Conservation (phyloP, 164 flowering plant genomes). For the grape (Vitis vinifera) region DNA sequence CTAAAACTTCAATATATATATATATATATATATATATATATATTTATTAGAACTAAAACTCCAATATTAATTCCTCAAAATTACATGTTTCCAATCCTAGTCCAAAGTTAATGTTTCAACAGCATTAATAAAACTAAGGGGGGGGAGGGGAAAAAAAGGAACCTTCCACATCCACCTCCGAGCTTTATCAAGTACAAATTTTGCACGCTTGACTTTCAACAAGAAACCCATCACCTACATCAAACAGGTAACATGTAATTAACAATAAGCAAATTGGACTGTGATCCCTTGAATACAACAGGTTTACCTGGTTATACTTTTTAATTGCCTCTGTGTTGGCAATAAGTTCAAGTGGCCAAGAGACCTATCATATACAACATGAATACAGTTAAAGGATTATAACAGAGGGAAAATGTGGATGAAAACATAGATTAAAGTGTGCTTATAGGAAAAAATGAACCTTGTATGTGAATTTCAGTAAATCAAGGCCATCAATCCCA, state of each 20-base stretch:
- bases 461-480: slow-evolving; percentile 80
- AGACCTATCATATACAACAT: slow-evolving; percentile 47
- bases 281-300: slow-evolving; percentile 3
- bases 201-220: slow-evolving; percentile 94
- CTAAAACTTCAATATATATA: neutral
- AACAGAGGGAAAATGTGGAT: neutral
- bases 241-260: slow-evolving; percentile 3
- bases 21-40: no score
- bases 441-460: slow-evolving; percentile 24
- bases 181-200: slow-evolving; percentile 92
- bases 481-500: slow-evolving; percentile 80
- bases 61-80: neutral
- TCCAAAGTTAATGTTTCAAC: no score
- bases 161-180: slow-evolving; percentile 99
- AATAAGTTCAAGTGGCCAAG: slow-evolving; percentile 99
- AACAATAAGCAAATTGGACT: neutral
- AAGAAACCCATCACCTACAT: slow-evolving; percentile 86
- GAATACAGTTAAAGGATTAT: neutral
- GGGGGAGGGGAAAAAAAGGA: slow-evolving; percentile 5
- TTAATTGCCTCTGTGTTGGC: slow-evolving; percentile 81
- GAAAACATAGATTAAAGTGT: neutral
- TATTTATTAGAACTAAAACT: neutral
- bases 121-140: neutral
- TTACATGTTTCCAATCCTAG: neutral
- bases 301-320: slow-evolving; percentile 87